Evolutionary conservation across 2,329 filamentous ascomycete species (phyloP).

Genomic region (Calonectria hawksworthii): DNA sequence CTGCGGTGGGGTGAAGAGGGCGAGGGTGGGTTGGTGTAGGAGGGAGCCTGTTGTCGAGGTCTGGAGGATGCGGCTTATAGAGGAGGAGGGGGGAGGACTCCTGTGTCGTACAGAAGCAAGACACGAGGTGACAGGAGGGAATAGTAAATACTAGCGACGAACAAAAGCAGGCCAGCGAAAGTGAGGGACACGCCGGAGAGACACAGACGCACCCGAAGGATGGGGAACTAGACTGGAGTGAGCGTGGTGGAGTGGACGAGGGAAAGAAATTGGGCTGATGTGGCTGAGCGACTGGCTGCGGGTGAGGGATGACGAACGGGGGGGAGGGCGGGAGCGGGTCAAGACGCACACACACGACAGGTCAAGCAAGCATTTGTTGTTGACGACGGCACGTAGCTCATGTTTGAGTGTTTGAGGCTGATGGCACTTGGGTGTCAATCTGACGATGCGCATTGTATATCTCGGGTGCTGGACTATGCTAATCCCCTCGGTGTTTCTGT

Average conservation of each 20-base stretch:
- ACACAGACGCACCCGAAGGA: neutral
- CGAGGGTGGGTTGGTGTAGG: slow-evolving; percentile 9
- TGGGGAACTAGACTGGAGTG: slow-evolving; percentile 8
- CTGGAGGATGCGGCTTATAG: neutral
- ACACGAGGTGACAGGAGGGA: neutral
- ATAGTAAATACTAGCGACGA: neutral
- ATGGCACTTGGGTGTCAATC: neutral
- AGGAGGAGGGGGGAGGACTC: neutral
- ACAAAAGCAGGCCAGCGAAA: neutral
- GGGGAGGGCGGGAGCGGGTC: neutral
- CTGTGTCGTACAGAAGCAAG: neutral
- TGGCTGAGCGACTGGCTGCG: slow-evolving; percentile 27
- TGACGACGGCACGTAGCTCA: neutral
- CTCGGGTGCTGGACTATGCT: neutral
- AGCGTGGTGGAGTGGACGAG: slow-evolving; percentile 14
- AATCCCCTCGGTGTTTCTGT: neutral
- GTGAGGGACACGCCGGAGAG: neutral
- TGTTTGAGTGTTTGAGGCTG: slow-evolving; percentile 9
- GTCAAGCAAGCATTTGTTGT: neutral
- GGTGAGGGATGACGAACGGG: slow-evolving; percentile 26
- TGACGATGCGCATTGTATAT: slow-evolving; percentile 9
- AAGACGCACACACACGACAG: neutral
- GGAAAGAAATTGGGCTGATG: slow-evolving; percentile 28
- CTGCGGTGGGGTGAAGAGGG: slow-evolving; percentile 11
- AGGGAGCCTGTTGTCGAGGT: neutral